A percentile compares a stretch with the other conserved stretches of the same genome.
These are phyloP conservation scores for Blastocystis sp. DNA, from an alignment of 352 stramenopile species.

Conservation along the genomic window DNA sequence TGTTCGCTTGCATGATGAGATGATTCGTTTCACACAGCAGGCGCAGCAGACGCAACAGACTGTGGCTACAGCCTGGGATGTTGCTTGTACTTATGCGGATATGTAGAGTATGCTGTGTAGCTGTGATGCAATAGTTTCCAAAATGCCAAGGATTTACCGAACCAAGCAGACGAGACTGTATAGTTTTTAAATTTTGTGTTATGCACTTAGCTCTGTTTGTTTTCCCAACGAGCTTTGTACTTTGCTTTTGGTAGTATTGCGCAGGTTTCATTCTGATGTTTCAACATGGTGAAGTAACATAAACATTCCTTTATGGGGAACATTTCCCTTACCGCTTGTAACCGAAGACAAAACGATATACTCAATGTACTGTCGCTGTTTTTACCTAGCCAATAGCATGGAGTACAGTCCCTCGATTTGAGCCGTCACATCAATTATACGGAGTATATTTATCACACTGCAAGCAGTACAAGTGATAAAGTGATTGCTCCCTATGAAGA, in stretches of 20 bases:
- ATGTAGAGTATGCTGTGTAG: background rate
- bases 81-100: background rate
- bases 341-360: background rate
- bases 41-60: background rate
- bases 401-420: constrained; percentile 5
- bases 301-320: background rate
- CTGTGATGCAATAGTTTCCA: background rate
- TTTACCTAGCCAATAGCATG: constrained; percentile 18
- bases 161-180: background rate
- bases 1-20: background rate
- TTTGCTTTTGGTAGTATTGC: background rate
- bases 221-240: background rate
- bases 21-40: constrained; percentile 11
- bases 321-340: background rate
- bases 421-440: constrained; percentile 52
- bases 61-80: background rate
- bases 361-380: background rate
- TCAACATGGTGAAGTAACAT: background rate
- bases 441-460: constrained; percentile 51
- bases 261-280: background rate
- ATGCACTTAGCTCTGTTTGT: background rate
- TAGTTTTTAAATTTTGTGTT: background rate
- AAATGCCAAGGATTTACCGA: background rate
- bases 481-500: background rate
- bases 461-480: background rate